These are phyloP conservation scores for Oidiodendron maius DNA, from an alignment of 495 filamentous ascomycete genomes.

Conservation along the genomic window DNA sequence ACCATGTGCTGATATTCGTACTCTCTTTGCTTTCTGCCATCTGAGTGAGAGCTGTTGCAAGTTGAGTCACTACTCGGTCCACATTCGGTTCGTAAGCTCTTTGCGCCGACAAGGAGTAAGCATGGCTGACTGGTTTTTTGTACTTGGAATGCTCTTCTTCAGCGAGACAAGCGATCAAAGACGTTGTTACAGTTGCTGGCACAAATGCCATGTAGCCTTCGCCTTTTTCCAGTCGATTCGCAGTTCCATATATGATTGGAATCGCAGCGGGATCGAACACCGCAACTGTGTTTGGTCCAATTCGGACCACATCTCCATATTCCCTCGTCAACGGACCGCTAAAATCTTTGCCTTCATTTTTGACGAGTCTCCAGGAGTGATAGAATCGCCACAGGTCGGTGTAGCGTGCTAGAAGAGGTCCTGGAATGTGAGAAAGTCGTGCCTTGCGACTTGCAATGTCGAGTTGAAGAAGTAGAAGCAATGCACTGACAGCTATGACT, in stretches of 20 bases:
- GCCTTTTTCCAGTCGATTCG: conserved; percentile 23
- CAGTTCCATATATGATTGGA: conserved; percentile 28
- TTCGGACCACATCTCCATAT: conserved; percentile 40
- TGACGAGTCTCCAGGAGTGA: background rate
- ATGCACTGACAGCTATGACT: too few relatives aligned
- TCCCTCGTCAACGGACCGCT: conserved; percentile 27
- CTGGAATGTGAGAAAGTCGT: conserved; percentile 5
- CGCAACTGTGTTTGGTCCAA: conserved; percentile 32
- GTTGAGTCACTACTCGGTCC: background rate
- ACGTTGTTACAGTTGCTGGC: background rate
- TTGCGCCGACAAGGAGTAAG: conserved; percentile 4
- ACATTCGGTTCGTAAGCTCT: conserved; percentile 6
- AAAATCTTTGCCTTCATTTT: background rate
- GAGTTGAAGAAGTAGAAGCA: too few relatives aligned
- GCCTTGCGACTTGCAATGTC: too few relatives aligned
- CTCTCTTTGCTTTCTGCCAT: background rate
- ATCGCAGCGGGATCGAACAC: conserved; percentile 33
- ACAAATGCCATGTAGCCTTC: background rate
- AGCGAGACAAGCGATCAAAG: background rate
- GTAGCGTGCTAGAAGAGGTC: conserved; percentile 8
- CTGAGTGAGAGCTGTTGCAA: conserved; percentile 1
- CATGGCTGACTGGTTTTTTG: conserved; percentile 1
- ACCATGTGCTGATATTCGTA: conserved; percentile 22
- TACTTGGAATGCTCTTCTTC: conserved; percentile 9
- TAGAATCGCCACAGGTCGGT: conserved; percentile 7